Evolutionary conservation across 2,329 filamentous ascomycete genomes (phyloP), one percentile per base, ranked within the genome.

Genomic region (Ophiosphaerella narmari): DNA sequence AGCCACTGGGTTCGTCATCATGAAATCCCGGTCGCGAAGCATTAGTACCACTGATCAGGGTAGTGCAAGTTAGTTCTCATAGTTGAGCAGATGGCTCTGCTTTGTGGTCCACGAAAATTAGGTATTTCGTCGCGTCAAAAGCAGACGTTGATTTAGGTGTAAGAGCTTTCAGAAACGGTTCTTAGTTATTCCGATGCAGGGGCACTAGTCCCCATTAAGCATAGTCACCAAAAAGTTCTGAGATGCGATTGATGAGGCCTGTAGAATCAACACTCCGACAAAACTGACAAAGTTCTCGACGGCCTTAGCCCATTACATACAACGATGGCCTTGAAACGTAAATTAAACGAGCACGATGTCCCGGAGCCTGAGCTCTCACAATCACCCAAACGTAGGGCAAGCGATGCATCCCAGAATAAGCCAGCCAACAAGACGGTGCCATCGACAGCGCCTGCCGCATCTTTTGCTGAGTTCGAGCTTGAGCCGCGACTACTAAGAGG

Each of bases 401-500:
- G 62, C 55, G 62, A 64, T 34, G 60, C 56, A 37, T 63, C 64
- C 8, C 59, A 62, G 7, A 51, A 43, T n/a, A 52, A 60, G 26
- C 47, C 52, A 46, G 44, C 54, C 21, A 55, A 41, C 46, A 50
- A 50, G 8, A 26, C 57, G 26, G 24, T 48, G 24, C 37, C 48
- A 33, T 55, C 63, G 31, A 46, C 63, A 12, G 38, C 50, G 5
- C 32, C 46, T 9, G 52, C 57, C 14, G 52, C 52, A 12, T 85
- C 85, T 3, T 99, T 97, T 68, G 81, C 87, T 57, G 82, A 85
- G 48, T 82, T 97, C 54, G 86, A 86, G 55, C 85, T 99, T 54
- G 94, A 99, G 70, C 77, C 91, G 8, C 86, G 94, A 59, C 79
- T 99, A 26, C 80, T 97, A 31, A 90, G 96, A 78, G 91, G 89